Conservation (phyloP, 2,329 filamentous ascomycete genomes). For the Chaetomium sp. region DNA sequence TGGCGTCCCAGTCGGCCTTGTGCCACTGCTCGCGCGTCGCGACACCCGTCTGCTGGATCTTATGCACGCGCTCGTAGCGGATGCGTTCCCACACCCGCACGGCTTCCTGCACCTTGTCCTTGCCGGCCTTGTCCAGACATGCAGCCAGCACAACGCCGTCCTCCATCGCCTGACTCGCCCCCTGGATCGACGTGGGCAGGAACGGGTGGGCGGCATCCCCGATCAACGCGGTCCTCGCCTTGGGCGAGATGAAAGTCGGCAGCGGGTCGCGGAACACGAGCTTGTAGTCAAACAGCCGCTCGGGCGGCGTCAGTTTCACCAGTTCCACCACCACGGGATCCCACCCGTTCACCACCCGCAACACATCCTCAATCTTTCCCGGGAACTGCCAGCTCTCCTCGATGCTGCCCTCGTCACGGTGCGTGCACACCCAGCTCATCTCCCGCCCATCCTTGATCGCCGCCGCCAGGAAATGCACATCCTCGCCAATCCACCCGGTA, state of each 20-base stretch:
- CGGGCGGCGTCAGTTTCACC: conserved; percentile 40
- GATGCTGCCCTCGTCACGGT: conserved; percentile 48
- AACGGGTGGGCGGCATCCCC: conserved; percentile 56
- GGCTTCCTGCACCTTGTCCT: conserved; percentile 43
- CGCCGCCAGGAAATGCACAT: conserved; percentile 56
- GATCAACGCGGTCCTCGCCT: conserved; percentile 47
- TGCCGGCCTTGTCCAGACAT: conserved; percentile 43
- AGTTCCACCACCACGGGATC: conserved; percentile 43
- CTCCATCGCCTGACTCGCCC: conserved; percentile 53
- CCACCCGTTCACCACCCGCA: conserved; percentile 46
- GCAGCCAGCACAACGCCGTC: conserved; percentile 52
- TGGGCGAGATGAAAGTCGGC: conserved; percentile 47
- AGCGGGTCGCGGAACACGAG: conserved; percentile 49
- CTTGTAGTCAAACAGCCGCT: conserved; percentile 43
- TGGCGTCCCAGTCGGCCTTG: conserved; percentile 51
- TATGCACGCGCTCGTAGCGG: conserved; percentile 50
- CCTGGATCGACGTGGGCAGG: conserved; percentile 51
- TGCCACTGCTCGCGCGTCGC: conserved; percentile 54
- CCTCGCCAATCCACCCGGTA: conserved; percentile 55
- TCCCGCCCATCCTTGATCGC: conserved; percentile 55
- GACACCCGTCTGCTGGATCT: conserved; percentile 51
- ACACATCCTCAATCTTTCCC: conserved; percentile 45
- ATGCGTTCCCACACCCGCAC: conserved; percentile 50
- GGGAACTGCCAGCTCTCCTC: conserved; percentile 50
- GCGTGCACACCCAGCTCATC: conserved; percentile 57